These are phyloP conservation scores for Nakazawaea holstii DNA, from an alignment of 805 yeast genomes.

Conservation along the genomic window DNA sequence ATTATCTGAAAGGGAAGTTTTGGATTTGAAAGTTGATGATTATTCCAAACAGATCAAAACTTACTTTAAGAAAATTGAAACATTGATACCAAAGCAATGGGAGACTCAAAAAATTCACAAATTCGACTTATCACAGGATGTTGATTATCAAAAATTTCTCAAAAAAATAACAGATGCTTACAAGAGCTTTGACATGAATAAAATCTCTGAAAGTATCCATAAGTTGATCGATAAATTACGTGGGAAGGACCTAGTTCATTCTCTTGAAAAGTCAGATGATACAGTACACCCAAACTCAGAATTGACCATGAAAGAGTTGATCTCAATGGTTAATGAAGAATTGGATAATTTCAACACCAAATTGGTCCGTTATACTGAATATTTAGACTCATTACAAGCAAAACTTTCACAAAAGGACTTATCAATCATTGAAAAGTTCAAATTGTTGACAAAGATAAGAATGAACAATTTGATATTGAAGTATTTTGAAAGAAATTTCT, in stretches of 20 bases:
- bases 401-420: constrained; percentile 19
- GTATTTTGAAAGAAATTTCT: constrained; percentile 39
- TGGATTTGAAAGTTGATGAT: constrained; percentile 33
- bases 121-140: constrained; percentile 7
- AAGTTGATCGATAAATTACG: constrained; percentile 13
- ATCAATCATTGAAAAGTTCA: constrained; percentile 21
- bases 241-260: constrained; percentile 7
- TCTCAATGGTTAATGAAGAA: constrained; percentile 15
- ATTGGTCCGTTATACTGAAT: constrained; percentile 12
- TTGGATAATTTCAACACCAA: constrained; percentile 10
- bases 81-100: constrained; percentile 34
- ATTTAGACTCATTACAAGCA: constrained; percentile 15
- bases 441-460: constrained; percentile 18
- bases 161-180: constrained; percentile 7
- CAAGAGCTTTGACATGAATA: constrained; percentile 2
- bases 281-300: constrained; percentile 12
- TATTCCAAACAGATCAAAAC: constrained; percentile 33
- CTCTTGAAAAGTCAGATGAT: neutral
- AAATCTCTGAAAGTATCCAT: neutral
- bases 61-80: constrained; percentile 32
- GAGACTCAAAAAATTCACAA: constrained; percentile 12
- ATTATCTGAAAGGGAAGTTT: constrained; percentile 42
- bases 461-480: constrained; percentile 34
- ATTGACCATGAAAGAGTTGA: constrained; percentile 21
- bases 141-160: constrained; percentile 1